A percentile compares a stretch with the other conserved stretches of the same genome.
These are phyloP conservation scores for Colletotrichum sp. DNA, from an alignment of 2,329 filamentous ascomycete genomes.

Conservation along the genomic window DNA sequence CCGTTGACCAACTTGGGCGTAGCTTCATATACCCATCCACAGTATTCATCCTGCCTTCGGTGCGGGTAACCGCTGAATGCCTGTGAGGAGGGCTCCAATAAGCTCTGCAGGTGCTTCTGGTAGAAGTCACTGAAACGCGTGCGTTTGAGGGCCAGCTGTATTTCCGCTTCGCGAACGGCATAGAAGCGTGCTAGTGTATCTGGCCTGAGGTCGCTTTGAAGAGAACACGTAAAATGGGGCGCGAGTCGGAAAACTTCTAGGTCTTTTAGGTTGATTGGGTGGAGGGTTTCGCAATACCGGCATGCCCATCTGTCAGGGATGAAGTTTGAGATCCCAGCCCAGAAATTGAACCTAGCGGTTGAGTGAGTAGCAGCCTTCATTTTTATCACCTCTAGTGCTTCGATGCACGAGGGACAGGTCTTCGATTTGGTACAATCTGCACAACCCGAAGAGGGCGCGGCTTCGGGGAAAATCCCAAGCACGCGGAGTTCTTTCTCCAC, in stretches of 20 bases:
- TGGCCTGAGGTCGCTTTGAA: neutral
- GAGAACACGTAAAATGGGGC: neutral
- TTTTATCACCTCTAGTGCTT: neutral
- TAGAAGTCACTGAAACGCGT: neutral
- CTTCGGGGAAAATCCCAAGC: neutral
- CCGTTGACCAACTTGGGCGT: neutral
- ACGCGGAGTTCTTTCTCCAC: neutral
- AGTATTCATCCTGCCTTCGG: neutral
- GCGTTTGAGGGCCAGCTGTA: neutral
- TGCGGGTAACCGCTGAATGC: neutral
- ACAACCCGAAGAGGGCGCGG: neutral
- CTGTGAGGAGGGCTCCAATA: neutral
- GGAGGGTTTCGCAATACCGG: fast-evolving
- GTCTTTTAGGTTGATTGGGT: neutral
- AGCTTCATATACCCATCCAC: neutral
- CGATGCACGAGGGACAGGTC: neutral
- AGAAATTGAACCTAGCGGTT: neutral
- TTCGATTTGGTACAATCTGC: neutral
- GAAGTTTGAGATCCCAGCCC: neutral
- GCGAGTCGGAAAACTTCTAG: neutral
- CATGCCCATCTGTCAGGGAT: neutral
- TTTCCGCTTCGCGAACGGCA: neutral
- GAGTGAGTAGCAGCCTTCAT: neutral
- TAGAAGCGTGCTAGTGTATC: neutral
- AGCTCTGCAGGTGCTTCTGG: neutral